Conservation (phyloP, 352 stramenopile genomes). For the Phytopythium sindhum region DNA sequence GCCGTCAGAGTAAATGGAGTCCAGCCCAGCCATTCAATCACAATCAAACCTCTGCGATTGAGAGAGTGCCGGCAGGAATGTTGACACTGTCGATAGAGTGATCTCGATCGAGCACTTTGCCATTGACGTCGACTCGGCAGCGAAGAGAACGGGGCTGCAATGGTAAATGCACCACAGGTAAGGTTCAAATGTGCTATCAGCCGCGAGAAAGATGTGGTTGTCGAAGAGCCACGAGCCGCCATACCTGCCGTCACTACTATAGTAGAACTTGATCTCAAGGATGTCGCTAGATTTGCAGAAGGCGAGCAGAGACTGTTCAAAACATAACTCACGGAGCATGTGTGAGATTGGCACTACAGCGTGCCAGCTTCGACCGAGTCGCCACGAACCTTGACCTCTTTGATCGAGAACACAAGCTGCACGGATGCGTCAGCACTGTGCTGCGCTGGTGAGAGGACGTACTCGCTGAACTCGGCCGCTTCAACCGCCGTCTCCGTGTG, state of each 20-base stretch:
- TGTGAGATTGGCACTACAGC: background rate
- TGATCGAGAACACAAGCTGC: slow-evolving; percentile 84
- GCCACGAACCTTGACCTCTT: slow-evolving; percentile 59
- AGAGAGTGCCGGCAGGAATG: slow-evolving; percentile 63
- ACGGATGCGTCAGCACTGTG: slow-evolving; percentile 42
- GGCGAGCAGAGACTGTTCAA: slow-evolving; percentile 37
- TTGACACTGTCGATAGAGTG: slow-evolving; percentile 82
- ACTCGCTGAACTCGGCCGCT: slow-evolving; percentile 72
- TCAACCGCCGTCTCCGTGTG: slow-evolving; percentile 84
- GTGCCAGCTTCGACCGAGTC: background rate
- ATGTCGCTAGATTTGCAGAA: slow-evolving; percentile 83
- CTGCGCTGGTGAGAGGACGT: slow-evolving; percentile 39
- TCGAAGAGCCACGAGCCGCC: background rate
- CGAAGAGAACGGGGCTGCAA: slow-evolving; percentile 64
- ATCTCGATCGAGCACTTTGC: slow-evolving; percentile 74
- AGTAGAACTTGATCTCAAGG: slow-evolving; percentile 71
- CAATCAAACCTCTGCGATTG: slow-evolving; percentile 39
- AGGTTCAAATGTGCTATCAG: background rate
- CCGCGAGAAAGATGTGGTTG: background rate
- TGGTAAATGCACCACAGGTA: background rate
- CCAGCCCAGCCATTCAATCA: background rate
- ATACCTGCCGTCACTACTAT: slow-evolving; percentile 61
- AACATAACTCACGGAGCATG: background rate
- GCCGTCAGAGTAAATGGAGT: background rate
- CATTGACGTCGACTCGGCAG: slow-evolving; percentile 63